Conservation (phyloP, 1,284 basidiomycete species). For the Marasmius sp. region DNA sequence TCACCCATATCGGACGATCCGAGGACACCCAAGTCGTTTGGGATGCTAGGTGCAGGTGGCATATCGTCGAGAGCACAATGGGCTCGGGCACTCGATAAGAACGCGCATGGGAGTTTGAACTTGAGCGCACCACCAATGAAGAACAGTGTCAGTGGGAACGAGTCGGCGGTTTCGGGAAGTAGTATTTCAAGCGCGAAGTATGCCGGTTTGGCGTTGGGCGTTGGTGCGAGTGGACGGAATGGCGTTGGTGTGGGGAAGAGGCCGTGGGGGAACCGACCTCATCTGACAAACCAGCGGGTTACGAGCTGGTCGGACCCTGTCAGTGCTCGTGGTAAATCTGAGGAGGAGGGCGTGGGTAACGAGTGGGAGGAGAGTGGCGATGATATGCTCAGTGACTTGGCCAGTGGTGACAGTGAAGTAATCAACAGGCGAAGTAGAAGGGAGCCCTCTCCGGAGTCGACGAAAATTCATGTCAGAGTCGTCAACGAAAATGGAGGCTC, state of each 20-base stretch:
- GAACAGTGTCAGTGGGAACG: not conserved
- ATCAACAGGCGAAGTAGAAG: slow-evolving; percentile 13
- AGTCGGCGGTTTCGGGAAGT: not conserved
- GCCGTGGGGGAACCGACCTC: slow-evolving; percentile 14
- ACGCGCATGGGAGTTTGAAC: not conserved
- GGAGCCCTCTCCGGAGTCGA: slow-evolving; percentile 8
- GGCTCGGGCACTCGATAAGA: not conserved
- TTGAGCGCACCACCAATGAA: not conserved
- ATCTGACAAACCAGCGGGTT: slow-evolving; percentile 32
- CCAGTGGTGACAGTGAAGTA: not conserved
- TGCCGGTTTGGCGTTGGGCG: not conserved
- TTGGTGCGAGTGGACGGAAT: slow-evolving; percentile 1
- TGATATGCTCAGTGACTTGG: not conserved
- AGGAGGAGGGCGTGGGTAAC: slow-evolving; percentile 19
- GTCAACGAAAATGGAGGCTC: not conserved
- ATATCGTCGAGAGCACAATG: slow-evolving; percentile 1
- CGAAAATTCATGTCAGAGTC: not conserved
- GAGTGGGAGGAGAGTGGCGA: not conserved
- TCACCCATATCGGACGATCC: slow-evolving; percentile 50
- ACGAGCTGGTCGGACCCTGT: slow-evolving; percentile 56
- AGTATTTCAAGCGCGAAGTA: not conserved
- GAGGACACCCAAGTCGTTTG: slow-evolving; percentile 42
- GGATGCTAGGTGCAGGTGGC: slow-evolving; percentile 24
- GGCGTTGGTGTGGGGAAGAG: slow-evolving; percentile 8
- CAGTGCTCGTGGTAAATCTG: slow-evolving; percentile 35